A percentile compares a stretch with the other conserved stretches of the same genome.
phyloP scores from a whole-genome alignment of 1,139 yeast genomes.

The Scheffersomyces lignicola region DNA sequence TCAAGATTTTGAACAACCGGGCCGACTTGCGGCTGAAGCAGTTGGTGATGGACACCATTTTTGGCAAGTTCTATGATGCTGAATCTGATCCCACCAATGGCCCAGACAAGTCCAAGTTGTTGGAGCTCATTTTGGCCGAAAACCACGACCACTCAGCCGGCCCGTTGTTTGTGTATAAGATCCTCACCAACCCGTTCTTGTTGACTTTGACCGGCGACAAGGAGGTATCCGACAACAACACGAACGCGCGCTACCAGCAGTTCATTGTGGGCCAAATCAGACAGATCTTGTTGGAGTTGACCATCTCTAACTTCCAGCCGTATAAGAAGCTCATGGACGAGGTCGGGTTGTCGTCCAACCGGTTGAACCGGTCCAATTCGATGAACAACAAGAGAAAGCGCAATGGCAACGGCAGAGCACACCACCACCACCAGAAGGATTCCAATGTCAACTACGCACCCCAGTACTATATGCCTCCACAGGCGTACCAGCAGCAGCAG shows the following conservation, averaged over 20 bases:
- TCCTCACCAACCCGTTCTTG: slow-evolving; percentile 63
- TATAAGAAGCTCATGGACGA: slow-evolving; percentile 90
- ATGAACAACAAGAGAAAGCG: slow-evolving; percentile 18
- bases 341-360: slow-evolving; percentile 63
- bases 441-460: slow-evolving; percentile 5
- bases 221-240: slow-evolving; percentile 14
- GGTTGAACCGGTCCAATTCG: slow-evolving; percentile 32
- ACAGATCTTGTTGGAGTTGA: slow-evolving; percentile 57
- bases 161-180: slow-evolving; percentile 80
- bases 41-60: slow-evolving; percentile 60
- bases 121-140: slow-evolving; percentile 51
- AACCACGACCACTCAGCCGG: slow-evolving; percentile 65
- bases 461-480: slow-evolving; percentile 3
- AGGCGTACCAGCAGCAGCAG: slow-evolving; percentile 6
- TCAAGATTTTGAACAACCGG: slow-evolving; percentile 74
- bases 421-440: slow-evolving; percentile 6
- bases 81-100: slow-evolving; percentile 13
- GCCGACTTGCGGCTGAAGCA: slow-evolving; percentile 64
- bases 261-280: slow-evolving; percentile 62
- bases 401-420: slow-evolving; percentile 5
- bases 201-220: slow-evolving; percentile 24
- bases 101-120: slow-evolving; percentile 25
- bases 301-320: slow-evolving; percentile 61
- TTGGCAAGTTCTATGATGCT: slow-evolving; percentile 47
- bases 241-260: slow-evolving; percentile 50